phyloP scores from a whole-genome alignment of 768 basidiomycete genomes.

The Trametes cubensis region DNA sequence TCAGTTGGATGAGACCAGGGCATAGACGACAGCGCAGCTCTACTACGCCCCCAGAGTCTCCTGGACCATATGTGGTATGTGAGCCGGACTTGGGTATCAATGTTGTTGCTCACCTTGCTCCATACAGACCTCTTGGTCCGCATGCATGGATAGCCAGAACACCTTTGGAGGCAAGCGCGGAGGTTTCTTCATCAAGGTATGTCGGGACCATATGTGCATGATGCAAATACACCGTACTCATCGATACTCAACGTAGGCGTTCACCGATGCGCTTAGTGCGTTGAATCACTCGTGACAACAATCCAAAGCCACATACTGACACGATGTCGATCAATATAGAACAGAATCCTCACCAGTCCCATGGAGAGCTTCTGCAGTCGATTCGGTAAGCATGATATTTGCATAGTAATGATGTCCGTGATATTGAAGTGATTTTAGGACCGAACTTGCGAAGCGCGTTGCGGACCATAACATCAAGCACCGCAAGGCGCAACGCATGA shows the following conservation, averaged over 20 bases:
- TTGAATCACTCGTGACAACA: not conserved
- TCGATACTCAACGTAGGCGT: conserved; percentile 17
- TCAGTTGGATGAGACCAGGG: conserved; percentile 1
- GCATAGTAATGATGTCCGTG: not conserved
- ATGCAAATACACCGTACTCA: not conserved
- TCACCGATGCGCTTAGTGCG: conserved; percentile 24
- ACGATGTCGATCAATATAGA: not conserved
- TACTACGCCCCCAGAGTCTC: conserved; percentile 6
- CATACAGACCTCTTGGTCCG: conserved; percentile 29
- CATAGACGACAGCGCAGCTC: conserved; percentile 4
- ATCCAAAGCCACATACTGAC: not conserved
- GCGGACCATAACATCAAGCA: conserved; percentile 15
- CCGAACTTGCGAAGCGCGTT: conserved; percentile 20
- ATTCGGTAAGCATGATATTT: conserved; percentile 15
- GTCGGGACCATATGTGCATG: not conserved
- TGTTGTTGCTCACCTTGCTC: not conserved
- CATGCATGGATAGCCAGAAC: conserved; percentile 28
- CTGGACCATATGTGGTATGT: conserved; percentile 11
- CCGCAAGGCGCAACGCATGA: not conserved
- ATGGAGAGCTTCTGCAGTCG: conserved; percentile 14
- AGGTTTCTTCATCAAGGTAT: conserved; percentile 28
- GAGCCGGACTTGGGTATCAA: not conserved
- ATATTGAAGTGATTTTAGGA: not conserved
- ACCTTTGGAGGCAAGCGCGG: conserved; percentile 21
- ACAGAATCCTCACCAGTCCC: conserved; percentile 17